Base-by-base conservation (phyloP, 2,329 filamentous ascomycete genomes). In the Venturia carpophila region DNA sequence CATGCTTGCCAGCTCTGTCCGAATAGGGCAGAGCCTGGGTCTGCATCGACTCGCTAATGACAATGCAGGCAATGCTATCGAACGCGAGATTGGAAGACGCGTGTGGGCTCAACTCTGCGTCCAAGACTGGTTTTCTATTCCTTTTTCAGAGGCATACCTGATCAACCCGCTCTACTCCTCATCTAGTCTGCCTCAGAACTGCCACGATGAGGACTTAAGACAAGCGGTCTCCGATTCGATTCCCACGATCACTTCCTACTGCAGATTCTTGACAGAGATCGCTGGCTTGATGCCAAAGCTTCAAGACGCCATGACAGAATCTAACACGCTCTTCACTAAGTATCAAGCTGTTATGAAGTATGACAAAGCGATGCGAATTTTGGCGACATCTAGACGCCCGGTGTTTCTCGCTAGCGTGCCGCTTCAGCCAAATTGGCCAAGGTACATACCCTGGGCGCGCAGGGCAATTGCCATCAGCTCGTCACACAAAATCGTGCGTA, bases 1-100 rank as follows among this genome's bases (percentile, higher is more conserved):
- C 1, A 73, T 79, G 27, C 73, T 81, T 11, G 77, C 77, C 2
- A 75, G 79, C 0, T 79, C 77, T 3, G 71, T 79, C 7, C 74
- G 79, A 9, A 80, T 83, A 52, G 80, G 79, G 1, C 79, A 80
- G 69, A 76, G 77, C 0, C 71, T 83, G 0, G 79, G 78, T 0
- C 70, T 83, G 5, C 79, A 83, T 64, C 71, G 75, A 27, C 71
- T 80, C 2, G 69, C 67, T 0, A 65, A 71, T 11, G 69, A 71
- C 55, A 69, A 5, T 64, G 71, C 45, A 62, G 71, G 2, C 64
- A 71, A 4, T 67, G 66, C 27, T 65, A 24, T 64, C 10, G 49
- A 64, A 13, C 45, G 43, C 11, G 62, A 64, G 45, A 55, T 34
- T 56, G 62, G 62, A 34, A 5, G 62, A 37, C 62, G 62, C 27